Evolutionary conservation across 805 yeast genomes (phyloP).

Genomic region (Candida peoriensis): DNA sequence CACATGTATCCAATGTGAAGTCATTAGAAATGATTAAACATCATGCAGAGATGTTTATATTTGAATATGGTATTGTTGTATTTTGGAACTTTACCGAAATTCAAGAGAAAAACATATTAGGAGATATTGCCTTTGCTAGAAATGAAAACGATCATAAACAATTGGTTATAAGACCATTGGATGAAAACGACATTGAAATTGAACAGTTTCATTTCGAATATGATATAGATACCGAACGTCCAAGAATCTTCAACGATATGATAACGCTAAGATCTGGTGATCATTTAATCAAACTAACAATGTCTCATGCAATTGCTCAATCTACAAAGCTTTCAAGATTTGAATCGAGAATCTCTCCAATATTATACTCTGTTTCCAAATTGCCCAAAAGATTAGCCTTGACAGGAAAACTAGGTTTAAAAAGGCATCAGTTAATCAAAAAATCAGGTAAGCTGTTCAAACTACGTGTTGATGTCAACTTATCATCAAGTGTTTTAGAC

Average conservation of each 20-base stretch:
- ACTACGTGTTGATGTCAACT: slow-evolving; percentile 86
- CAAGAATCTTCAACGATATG: slow-evolving; percentile 88
- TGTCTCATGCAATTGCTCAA: slow-evolving; percentile 96
- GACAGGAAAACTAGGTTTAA: slow-evolving; percentile 82
- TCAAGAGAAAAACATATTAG: slow-evolving; percentile 90
- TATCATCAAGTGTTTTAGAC: slow-evolving; percentile 85
- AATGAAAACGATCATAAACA: slow-evolving; percentile 40
- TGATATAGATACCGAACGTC: slow-evolving; percentile 54
- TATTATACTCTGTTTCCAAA: slow-evolving; percentile 78
- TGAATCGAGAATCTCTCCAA: slow-evolving; percentile 85
- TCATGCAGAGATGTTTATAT: slow-evolving; percentile 84
- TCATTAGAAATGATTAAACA: slow-evolving; percentile 24
- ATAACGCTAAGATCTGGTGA: slow-evolving; percentile 87
- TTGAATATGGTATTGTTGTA: slow-evolving; percentile 93
- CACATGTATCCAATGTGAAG: slow-evolving; percentile 13
- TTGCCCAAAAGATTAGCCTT: slow-evolving; percentile 86
- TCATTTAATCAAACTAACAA: slow-evolving; percentile 84
- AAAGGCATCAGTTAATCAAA: slow-evolving; percentile 76
- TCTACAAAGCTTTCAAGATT: slow-evolving; percentile 87
- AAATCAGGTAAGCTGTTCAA: slow-evolving; percentile 90
- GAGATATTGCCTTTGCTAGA: slow-evolving; percentile 65
- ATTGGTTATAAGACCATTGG: slow-evolving; percentile 65
- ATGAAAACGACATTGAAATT: slow-evolving; percentile 87
- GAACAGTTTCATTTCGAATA: slow-evolving; percentile 58
- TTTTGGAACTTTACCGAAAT: slow-evolving; percentile 94